Evolutionary conservation across 1,284 basidiomycete species (phyloP), one percentile per base, ranked within the genome.

Genomic region (Neonothopanus nambi): DNA sequence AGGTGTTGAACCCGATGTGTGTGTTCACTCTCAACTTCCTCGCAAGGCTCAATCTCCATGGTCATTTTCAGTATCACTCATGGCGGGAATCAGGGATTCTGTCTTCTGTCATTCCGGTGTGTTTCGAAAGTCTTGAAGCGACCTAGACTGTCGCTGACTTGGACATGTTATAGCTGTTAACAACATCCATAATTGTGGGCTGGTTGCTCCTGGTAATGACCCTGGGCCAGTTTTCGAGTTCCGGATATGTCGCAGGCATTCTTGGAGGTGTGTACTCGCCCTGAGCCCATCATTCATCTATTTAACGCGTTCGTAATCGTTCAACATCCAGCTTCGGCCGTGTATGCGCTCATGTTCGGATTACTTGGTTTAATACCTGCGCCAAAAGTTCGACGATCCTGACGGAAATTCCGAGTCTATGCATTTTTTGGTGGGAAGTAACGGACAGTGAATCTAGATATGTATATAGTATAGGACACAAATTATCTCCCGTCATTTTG

Each of bases 291-390:
- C n/a, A n/a, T n/a, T 30, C 51, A 17, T 41, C 1, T 39, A 7
- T 50, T 41, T 46, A 37, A 38, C 37, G 41, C 18, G 28, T 46
- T 57, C 30, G 56, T 57, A 49, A 24, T 45, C 43, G 49, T 11
- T 59, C 11, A 13, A 42, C 20, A 3, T 38, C 20, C 28, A 88
- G 85, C 83, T 7, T 82, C 79, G 15, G 85, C 83, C 15, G 65
- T 89, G 42, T 90, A 90, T 61, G 80, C 81, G 9, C 73, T 89
- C 36, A 73, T 73, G 15, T 87, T 90, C 63, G 87, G 87, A 23
- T 65, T 89, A 36, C 75, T 90, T 54, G 87, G 87, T 1, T 71
- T 90, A 24, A 70, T 90, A 49, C 85, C 87, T 9, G 78, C 79
- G 24, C 87, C 86, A 12, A 75, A 76, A 63, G 67, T 77, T 51